Percentiles rank a stretch among this genome's conserved stretches.
Evolutionary conservation across 257 asterid genomes (phyloP).

Genomic region (Solanum commersonii): DNA sequence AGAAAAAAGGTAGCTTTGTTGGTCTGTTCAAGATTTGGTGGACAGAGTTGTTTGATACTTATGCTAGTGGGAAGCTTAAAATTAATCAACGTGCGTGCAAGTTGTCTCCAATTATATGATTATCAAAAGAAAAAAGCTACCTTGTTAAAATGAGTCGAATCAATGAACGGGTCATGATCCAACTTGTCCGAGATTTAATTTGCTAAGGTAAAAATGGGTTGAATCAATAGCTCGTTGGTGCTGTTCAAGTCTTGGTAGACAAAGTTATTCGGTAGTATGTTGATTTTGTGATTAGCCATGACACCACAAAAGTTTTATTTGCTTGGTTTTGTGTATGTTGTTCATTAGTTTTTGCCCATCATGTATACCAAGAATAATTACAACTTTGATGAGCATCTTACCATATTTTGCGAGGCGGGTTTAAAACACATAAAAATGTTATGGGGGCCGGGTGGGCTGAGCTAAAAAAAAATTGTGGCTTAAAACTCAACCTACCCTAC

Average conservation of each 20-base stretch:
- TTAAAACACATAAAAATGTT: too few species aligned
- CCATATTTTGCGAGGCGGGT: too few species aligned
- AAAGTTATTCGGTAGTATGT: neutral
- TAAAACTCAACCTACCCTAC: neutral
- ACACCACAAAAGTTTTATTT: too few species aligned
- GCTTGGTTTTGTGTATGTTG: too few species aligned
- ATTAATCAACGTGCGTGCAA: too few species aligned
- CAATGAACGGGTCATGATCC: neutral
- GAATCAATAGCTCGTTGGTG: neutral
- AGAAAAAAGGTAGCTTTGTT: neutral
- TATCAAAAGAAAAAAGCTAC: neutral
- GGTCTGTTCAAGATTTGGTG: neutral
- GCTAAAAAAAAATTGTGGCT: too few species aligned
- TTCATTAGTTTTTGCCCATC: too few species aligned
- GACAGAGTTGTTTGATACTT: neutral
- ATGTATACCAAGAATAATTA: too few species aligned
- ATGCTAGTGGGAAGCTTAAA: too few species aligned
- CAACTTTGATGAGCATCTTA: too few species aligned
- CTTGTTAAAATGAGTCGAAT: neutral
- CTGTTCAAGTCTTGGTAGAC: neutral
- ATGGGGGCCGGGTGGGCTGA: neutral
- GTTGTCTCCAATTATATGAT: neutral
- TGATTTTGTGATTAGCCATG: too few species aligned
- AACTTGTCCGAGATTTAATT: neutral
- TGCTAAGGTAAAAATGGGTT: neutral